Evolutionary conservation across 2,329 filamentous ascomycete species (phyloP).

Genomic region (Teratosphaeria nubilosa): DNA sequence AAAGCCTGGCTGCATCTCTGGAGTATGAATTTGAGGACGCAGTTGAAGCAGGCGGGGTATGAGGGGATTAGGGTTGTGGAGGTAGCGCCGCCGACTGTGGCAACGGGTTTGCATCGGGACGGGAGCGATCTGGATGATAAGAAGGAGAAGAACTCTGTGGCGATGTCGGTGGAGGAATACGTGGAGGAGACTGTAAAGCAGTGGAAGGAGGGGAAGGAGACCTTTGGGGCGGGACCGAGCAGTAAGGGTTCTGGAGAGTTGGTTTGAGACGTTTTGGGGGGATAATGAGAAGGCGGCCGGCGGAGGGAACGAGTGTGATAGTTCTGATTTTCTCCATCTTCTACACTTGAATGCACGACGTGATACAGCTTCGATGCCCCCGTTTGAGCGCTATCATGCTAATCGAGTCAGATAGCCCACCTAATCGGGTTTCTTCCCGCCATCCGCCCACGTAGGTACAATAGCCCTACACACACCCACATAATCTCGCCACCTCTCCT

Average conservation of each 20-base stretch:
- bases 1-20: constrained; percentile 51
- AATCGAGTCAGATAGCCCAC: background rate
- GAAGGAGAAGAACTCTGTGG: constrained; percentile 42
- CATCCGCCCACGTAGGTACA: constrained; percentile 40
- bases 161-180: constrained; percentile 45
- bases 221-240: constrained; percentile 39
- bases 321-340: background rate
- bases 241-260: constrained; percentile 33
- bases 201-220: constrained; percentile 39
- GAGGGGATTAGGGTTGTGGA: constrained; percentile 42
- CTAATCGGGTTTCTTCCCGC: constrained; percentile 22
- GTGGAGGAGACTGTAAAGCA: constrained; percentile 38
- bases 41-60: constrained; percentile 30
- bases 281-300: constrained; percentile 11
- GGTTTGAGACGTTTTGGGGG: constrained; percentile 29
- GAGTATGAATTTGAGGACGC: constrained; percentile 45
- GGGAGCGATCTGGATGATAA: constrained; percentile 48
- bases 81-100: constrained; percentile 46
- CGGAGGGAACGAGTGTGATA: too few relatives aligned
- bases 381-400: background rate
- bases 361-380: background rate
- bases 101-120: constrained; percentile 47
- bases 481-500: constrained; percentile 38
- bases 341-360: background rate
- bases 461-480: constrained; percentile 38